Evolutionary conservation across 345 rosid genomes (phyloP).

Genomic region (Euphorbia lathyris): DNA sequence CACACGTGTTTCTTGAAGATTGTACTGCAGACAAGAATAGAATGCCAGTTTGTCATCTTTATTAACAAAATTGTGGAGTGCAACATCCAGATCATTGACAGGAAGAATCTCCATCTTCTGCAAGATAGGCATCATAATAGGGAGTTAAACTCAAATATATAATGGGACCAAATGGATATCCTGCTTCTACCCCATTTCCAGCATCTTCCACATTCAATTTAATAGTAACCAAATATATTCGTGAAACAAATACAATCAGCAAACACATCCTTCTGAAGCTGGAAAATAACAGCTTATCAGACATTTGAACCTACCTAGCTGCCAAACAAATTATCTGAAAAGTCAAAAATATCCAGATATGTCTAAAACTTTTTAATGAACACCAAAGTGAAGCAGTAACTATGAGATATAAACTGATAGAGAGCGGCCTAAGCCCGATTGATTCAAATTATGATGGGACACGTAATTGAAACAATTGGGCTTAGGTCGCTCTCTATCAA

Average conservation of each 20-base stretch:
- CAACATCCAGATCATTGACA: constrained; percentile 90
- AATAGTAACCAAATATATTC: neutral
- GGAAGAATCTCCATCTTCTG: constrained; percentile 99
- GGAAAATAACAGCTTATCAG: constrained; percentile 2
- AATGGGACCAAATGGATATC: neutral
- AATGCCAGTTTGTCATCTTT: constrained; percentile 97
- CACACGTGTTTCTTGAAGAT: constrained; percentile 96
- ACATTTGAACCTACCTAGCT: neutral
- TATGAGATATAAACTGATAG: too few species aligned
- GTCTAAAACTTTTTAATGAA: neutral
- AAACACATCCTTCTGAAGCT: constrained; percentile 6
- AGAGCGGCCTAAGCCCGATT: too few species aligned
- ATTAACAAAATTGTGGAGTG: constrained; percentile 89
- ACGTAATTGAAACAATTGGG: too few species aligned
- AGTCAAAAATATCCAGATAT: neutral
- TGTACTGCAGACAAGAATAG: constrained; percentile 74
- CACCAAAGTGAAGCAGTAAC: constrained; percentile 3
- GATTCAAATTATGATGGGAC: too few species aligned
- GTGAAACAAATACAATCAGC: constrained; percentile 3
- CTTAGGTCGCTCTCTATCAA: too few species aligned
- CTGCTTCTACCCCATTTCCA: neutral
- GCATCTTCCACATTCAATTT: constrained; percentile 3
- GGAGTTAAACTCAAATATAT: constrained; percentile 9
- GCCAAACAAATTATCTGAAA: neutral
- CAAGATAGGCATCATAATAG: constrained; percentile 25